Percentiles rank a stretch among this genome's conserved stretches.
Evolutionary conservation across 192 early-diverging fungal species (phyloP).

Genomic region (Coemansia sp.): DNA sequence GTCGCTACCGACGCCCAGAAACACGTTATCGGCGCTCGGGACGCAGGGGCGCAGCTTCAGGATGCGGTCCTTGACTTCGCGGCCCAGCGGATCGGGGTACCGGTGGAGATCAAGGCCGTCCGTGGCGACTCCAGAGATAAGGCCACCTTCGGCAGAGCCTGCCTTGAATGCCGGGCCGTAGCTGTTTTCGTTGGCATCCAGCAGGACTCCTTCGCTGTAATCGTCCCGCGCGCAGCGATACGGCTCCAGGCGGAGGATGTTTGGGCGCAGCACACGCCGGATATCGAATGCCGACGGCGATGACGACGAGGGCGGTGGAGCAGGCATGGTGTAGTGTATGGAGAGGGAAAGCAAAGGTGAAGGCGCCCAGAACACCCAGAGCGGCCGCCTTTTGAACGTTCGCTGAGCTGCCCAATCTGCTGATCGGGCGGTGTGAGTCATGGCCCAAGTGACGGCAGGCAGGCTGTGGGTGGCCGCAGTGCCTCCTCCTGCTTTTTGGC

Average conservation of each 20-base stretch:
- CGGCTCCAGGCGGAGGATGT: constrained; percentile 74
- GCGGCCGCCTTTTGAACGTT: too few relatives aligned
- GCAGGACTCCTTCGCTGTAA: constrained; percentile 83
- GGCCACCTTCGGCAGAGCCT: constrained; percentile 28
- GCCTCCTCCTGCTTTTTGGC: too few relatives aligned
- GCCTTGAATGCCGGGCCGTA: constrained; percentile 60
- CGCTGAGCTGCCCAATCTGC: too few relatives aligned
- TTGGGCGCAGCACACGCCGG: constrained; percentile 66
- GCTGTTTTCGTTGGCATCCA: constrained; percentile 99
- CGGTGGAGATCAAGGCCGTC: constrained; percentile 63
- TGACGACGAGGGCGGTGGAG: too few relatives aligned
- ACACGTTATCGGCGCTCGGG: constrained; percentile 65
- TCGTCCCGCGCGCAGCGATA: constrained; percentile 99
- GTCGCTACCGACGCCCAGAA: constrained; percentile 96
- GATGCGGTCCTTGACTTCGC: constrained; percentile 72
- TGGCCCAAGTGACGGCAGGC: too few relatives aligned
- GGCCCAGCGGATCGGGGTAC: constrained; percentile 94
- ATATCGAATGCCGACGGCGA: constrained; percentile 50
- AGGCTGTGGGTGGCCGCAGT: too few relatives aligned
- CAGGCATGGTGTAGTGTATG: neutral
- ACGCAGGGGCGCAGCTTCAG: constrained; percentile 63
- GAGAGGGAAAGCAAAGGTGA: neutral
- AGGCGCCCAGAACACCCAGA: too few relatives aligned
- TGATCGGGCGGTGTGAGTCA: too few relatives aligned
- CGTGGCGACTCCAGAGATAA: too few relatives aligned